These are phyloP conservation scores for Furcasterigmium sp. DNA, from an alignment of 2,329 filamentous ascomycete species.

Conservation along the genomic window DNA sequence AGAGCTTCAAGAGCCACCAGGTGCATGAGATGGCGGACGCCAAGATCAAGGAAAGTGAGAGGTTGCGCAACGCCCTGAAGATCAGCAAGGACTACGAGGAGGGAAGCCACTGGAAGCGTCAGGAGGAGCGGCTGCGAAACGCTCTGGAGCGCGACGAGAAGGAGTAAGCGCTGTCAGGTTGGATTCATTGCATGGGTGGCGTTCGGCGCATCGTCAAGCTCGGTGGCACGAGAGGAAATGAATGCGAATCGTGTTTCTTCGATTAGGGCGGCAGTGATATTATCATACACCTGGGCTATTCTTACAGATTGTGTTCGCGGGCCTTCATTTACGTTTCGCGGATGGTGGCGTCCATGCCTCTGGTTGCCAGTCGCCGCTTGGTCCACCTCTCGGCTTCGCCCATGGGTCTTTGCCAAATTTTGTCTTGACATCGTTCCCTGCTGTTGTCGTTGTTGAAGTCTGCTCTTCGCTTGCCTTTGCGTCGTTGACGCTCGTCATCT, in stretches of 20 bases:
- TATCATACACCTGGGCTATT: not conserved
- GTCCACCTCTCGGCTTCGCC: slow-evolving; percentile 43
- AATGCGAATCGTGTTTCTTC: too few relatives aligned
- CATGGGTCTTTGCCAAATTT: slow-evolving; percentile 45
- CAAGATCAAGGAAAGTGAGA: slow-evolving; percentile 93
- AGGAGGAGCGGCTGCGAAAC: slow-evolving; percentile 63
- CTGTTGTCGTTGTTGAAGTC: slow-evolving; percentile 3
- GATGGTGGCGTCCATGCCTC: slow-evolving; percentile 51
- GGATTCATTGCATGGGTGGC: not conserved
- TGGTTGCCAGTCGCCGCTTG: slow-evolving; percentile 65
- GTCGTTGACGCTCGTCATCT: slow-evolving; percentile 4
- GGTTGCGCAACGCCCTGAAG: slow-evolving; percentile 77
- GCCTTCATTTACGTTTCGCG: slow-evolving; percentile 18
- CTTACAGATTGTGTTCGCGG: not conserved
- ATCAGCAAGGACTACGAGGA: slow-evolving; percentile 84
- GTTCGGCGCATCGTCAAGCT: not conserved
- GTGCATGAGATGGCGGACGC: slow-evolving; percentile 94
- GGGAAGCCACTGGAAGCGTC: slow-evolving; percentile 77
- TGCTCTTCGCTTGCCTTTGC: not conserved
- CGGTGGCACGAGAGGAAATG: too few relatives aligned
- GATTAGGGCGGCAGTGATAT: too few relatives aligned
- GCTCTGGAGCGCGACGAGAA: slow-evolving; percentile 32
- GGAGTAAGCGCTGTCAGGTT: slow-evolving; percentile 11
- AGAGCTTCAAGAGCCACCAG: slow-evolving; percentile 80
- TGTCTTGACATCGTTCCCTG: slow-evolving; percentile 4